These are phyloP conservation scores for Fraxinus albicans DNA, from an alignment of 305 asterid species.

Conservation along the genomic window DNA sequence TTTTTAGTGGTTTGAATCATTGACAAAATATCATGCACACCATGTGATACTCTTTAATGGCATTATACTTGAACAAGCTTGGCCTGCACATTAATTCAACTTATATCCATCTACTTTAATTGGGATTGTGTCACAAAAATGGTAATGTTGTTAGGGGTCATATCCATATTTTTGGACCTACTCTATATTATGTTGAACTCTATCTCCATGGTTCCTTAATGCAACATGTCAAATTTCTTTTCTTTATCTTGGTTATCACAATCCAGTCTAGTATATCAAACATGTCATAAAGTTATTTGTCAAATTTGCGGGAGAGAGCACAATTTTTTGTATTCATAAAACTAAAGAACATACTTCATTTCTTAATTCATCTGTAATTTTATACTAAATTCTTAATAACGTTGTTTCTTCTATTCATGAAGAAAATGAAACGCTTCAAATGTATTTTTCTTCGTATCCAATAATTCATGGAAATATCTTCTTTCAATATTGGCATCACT, in stretches of 20 bases:
- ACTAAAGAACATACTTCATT: neutral
- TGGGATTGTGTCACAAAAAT: neutral
- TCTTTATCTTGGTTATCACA: neutral
- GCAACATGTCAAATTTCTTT: neutral
- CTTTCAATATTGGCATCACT: neutral
- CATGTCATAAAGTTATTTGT: neutral
- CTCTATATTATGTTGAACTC: neutral
- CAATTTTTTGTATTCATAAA: neutral
- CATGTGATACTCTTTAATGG: constrained; percentile 15
- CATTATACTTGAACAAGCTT: neutral
- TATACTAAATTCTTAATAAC: neutral
- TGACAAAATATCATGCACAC: constrained; percentile 1
- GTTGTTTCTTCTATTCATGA: neutral
- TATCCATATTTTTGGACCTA: neutral
- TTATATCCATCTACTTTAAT: neutral
- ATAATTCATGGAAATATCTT: neutral
- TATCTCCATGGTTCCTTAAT: neutral
- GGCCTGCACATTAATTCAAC: neutral
- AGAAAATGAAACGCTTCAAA: neutral
- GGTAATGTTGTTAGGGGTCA: neutral
- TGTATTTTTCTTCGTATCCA: neutral
- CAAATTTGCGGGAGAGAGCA: neutral
- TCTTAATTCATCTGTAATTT: neutral
- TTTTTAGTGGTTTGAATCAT: constrained; percentile 19
- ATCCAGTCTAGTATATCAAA: too few relatives aligned